Conservation (phyloP, 2,329 filamentous ascomycete genomes). For the Blumeria graminis region DNA sequence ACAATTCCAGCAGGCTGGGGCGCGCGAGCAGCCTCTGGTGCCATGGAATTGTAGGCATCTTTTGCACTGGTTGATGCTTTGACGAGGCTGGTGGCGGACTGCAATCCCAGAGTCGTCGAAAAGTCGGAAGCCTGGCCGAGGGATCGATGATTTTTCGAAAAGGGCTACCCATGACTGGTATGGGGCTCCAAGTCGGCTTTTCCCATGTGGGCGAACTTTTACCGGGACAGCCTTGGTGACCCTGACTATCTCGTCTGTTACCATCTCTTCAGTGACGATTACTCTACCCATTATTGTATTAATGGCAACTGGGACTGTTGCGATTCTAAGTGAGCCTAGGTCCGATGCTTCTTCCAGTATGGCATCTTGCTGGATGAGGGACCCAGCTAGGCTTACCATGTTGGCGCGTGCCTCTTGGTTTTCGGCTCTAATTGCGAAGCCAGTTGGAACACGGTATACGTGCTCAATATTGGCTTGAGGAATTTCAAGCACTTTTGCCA, state of each 20-base stretch:
- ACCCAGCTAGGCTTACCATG: background rate
- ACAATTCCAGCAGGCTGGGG: too few species aligned
- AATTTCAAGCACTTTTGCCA: background rate
- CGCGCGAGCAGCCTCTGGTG: too few species aligned
- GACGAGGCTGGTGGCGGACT: too few species aligned
- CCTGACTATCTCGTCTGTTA: background rate
- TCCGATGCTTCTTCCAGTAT: background rate
- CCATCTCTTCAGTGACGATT: background rate
- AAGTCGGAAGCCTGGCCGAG: too few species aligned
- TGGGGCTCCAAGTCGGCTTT: too few species aligned
- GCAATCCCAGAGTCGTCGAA: too few species aligned
- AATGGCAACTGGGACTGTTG: background rate
- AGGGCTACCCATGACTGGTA: too few species aligned
- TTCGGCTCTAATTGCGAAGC: background rate
- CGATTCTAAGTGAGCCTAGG: background rate
- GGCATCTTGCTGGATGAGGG: background rate
- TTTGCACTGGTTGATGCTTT: too few species aligned
- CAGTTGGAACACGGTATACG: background rate
- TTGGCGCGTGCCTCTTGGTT: background rate
- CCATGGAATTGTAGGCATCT: too few species aligned
- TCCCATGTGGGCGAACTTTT: background rate
- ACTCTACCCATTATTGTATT: background rate
- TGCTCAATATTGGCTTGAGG: background rate
- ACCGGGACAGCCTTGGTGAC: background rate
- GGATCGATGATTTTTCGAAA: too few species aligned